Evolutionary conservation across 75 land plant species (phyloP), one percentile per base, ranked within the genome.

Genomic region (Sequoia sempervirens): DNA sequence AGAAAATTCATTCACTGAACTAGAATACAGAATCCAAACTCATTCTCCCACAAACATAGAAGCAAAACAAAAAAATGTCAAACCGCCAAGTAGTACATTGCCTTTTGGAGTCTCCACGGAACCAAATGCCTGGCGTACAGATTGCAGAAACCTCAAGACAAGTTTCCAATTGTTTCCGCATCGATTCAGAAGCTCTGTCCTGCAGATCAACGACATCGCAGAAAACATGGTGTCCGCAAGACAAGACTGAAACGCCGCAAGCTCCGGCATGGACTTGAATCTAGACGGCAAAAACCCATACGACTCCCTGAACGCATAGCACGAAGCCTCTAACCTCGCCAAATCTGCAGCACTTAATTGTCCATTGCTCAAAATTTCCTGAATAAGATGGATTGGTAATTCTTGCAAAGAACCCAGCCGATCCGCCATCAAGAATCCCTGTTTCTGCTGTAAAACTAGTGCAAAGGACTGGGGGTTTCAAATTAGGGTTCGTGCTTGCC

Each of bases 121-220:
- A 32, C 84, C 81, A 79, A 90, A 91, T 2, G 95, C 89, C 41
- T 93, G 92, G 80, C 87, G 90, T 56, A 93, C 90, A 13, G 91
- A 88, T 81, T 92, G 93, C 93, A 95, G 83, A 84, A 95, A 95
- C 83, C 97, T 87, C 84, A 96, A 68, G 34, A 95, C 91, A n/a
- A 90, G 86, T 86, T 96, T 96, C 97, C 99, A 96, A 56, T 90
- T 96, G 69, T 90, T 93, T 43, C 58, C 53, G 84, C 97, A 96
- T 72, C 94, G 84, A 36, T 85, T 86, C 36, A 95, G 79, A 11
- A 96, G 89, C 83, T 89, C 88, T 10, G 47, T 84, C 40, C 86
- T 87, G 17, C 84, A 84, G 46, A 70, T 40, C 37, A 47, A 23
- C 30, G 92, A 75, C 89, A 96, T 82, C 28, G 84, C 80, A 12